phyloP scores from a whole-genome alignment of 129 eudicot species.

The Tagetes erecta region DNA sequence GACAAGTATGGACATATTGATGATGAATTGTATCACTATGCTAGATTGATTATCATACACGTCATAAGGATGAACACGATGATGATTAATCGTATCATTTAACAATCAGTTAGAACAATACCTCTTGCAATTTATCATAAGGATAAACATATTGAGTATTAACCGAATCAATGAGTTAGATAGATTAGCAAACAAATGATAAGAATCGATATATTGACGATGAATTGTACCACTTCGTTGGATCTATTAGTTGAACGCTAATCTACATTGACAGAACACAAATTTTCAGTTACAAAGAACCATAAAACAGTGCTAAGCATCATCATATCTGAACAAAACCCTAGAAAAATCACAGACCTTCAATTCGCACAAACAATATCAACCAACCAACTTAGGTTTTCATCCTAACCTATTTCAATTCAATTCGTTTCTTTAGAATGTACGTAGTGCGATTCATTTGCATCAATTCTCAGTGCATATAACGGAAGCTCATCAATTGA shows the following conservation, averaged over 20 bases:
- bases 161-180: not conserved
- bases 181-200: not conserved
- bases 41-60: not conserved
- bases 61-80: too few relatives aligned
- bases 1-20: not conserved
- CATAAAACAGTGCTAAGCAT: too few relatives aligned
- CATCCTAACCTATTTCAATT: not conserved
- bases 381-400: not conserved
- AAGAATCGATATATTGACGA: too few relatives aligned
- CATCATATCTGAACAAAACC: not conserved
- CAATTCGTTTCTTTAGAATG: too few relatives aligned
- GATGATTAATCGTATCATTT: too few relatives aligned
- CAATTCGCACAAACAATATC: not conserved
- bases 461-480: not conserved
- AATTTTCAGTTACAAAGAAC: too few relatives aligned
- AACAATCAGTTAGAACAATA: too few relatives aligned
- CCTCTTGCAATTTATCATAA: too few relatives aligned
- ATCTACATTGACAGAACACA: not conserved
- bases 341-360: slow-evolving; percentile 10
- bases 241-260: too few relatives aligned
- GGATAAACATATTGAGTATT: too few relatives aligned
- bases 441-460: not conserved
- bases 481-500: slow-evolving; percentile 1
- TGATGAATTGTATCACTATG: not conserved
- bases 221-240: too few relatives aligned